A percentile compares a stretch with the other conserved stretches of the same genome.
Evolutionary conservation across 805 yeast species (phyloP).

Genomic region (Novakomyces olei): DNA sequence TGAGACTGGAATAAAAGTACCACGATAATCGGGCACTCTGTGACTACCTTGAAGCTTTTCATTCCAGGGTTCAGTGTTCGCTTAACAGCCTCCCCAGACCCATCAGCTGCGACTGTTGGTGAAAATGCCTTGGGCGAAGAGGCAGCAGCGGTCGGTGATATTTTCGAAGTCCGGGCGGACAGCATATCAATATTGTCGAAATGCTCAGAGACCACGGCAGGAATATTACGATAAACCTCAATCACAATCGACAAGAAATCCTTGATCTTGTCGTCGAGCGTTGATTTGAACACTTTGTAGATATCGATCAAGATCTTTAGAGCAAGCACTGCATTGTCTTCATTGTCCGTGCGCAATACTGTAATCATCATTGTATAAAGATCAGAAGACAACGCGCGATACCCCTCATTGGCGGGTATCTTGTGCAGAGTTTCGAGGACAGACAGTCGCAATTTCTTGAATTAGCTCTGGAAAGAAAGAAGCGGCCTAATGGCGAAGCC

Average conservation of each 20-base stretch:
- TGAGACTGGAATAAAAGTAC: conserved; percentile 78
- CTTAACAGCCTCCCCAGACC: conserved; percentile 20
- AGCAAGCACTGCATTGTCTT: conserved; percentile 81
- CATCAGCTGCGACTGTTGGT: conserved; percentile 16
- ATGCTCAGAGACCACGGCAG: conserved; percentile 45
- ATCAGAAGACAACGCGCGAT: conserved; percentile 38
- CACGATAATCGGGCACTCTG: conserved; percentile 94
- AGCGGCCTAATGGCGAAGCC: not conserved
- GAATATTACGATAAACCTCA: conserved; percentile 58
- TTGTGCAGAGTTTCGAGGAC: conserved; percentile 62
- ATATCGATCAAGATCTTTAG: conserved; percentile 69
- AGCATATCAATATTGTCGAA: conserved; percentile 25
- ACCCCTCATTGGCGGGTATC: conserved; percentile 61
- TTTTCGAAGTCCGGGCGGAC: too few relatives aligned
- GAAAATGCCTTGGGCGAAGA: conserved; percentile 9
- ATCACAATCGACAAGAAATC: conserved; percentile 58
- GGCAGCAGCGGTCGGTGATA: conserved; percentile 8
- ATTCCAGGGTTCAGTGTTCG: conserved; percentile 43
- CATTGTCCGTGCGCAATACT: conserved; percentile 70
- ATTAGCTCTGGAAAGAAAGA: not conserved
- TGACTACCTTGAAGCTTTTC: conserved; percentile 69
- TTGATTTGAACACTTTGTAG: conserved; percentile 61
- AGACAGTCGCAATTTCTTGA: conserved; percentile 53
- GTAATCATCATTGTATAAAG: conserved; percentile 34
- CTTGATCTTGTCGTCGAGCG: conserved; percentile 46